Conservation (phyloP, 495 filamentous ascomycete genomes). For the Eremomyces bilateralis region DNA sequence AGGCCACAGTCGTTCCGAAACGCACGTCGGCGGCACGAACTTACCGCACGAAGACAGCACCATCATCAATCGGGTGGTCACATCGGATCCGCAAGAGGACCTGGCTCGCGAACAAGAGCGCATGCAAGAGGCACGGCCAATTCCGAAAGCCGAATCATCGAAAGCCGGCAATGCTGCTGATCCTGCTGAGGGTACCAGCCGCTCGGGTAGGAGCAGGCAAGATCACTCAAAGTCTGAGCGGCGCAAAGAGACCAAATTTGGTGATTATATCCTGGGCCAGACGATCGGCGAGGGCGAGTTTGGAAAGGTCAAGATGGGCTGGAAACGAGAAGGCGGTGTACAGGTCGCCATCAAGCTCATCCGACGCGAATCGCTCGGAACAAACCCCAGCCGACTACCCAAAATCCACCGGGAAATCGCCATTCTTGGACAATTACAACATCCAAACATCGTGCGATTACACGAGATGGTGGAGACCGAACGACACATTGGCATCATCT, state of each 20-base stretch:
- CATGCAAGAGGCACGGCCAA: constrained; percentile 35
- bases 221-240: constrained; percentile 39
- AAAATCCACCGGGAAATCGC: constrained; percentile 96
- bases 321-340: constrained; percentile 86
- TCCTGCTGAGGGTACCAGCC: constrained; percentile 33
- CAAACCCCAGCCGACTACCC: constrained; percentile 66
- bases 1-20: constrained; percentile 23
- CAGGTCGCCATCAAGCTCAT: constrained; percentile 98
- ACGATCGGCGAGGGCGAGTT: constrained; percentile 98
- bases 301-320: constrained; percentile 97
- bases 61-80: constrained; percentile 54
- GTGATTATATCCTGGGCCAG: constrained; percentile 84
- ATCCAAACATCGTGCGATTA: constrained; percentile 90
- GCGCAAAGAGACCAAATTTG: constrained; percentile 73
- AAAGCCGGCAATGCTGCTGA: constrained; percentile 26
- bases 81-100: constrained; percentile 62
- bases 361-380: constrained; percentile 65
- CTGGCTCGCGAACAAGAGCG: constrained; percentile 57
- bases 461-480: constrained; percentile 98
- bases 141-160: constrained; percentile 7
- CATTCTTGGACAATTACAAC: constrained; percentile 65
- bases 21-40: constrained; percentile 23
- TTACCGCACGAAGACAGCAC: constrained; percentile 42
- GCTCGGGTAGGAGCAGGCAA: constrained; percentile 44
- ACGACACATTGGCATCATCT: constrained; percentile 87